Percentiles rank a stretch among this genome's conserved stretches.
Evolutionary conservation across 2,329 filamentous ascomycete species (phyloP).

Genomic region (Zymoseptoria crescenta): DNA sequence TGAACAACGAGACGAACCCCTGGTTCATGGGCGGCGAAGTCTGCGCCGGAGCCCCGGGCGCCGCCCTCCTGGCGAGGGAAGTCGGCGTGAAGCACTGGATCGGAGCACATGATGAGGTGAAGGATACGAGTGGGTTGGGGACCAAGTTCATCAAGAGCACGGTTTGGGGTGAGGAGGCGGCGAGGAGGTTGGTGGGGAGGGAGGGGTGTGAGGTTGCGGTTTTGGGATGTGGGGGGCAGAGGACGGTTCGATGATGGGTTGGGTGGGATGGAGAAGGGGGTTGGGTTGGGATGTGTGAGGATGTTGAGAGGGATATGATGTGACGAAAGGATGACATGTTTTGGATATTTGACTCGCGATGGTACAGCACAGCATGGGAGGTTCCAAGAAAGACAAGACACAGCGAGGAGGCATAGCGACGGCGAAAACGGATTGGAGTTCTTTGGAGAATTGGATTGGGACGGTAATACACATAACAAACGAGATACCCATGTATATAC

Average conservation of each 20-base stretch:
- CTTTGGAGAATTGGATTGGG: too few species aligned
- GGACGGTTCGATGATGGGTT: not conserved
- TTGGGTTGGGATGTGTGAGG: too few species aligned
- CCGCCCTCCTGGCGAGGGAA: slow-evolving; percentile 48
- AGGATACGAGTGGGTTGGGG: slow-evolving; percentile 47
- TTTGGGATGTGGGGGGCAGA: slow-evolving; percentile 6
- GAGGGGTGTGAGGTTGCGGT: slow-evolving; percentile 10
- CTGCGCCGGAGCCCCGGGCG: slow-evolving; percentile 49
- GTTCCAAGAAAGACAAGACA: too few species aligned
- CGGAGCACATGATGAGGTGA: slow-evolving; percentile 54
- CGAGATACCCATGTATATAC: too few species aligned
- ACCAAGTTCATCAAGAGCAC: slow-evolving; percentile 45
- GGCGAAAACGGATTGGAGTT: too few species aligned
- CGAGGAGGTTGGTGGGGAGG: slow-evolving; percentile 31
- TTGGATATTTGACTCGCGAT: too few species aligned
- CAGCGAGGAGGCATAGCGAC: too few species aligned
- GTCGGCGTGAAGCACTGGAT: slow-evolving; percentile 53
- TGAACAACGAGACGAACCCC: slow-evolving; percentile 51
- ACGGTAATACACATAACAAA: too few species aligned
- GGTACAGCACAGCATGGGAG: too few species aligned
- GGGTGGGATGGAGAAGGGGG: too few species aligned
- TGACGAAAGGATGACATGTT: too few species aligned
- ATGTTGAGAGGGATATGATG: too few species aligned
- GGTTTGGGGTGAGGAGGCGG: slow-evolving; percentile 40
- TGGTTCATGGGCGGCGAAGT: slow-evolving; percentile 57